Percentiles rank a stretch among this genome's conserved stretches.
Evolutionary conservation across 768 basidiomycete genomes (phyloP).

Genomic region (Punctularia strigosozonata): DNA sequence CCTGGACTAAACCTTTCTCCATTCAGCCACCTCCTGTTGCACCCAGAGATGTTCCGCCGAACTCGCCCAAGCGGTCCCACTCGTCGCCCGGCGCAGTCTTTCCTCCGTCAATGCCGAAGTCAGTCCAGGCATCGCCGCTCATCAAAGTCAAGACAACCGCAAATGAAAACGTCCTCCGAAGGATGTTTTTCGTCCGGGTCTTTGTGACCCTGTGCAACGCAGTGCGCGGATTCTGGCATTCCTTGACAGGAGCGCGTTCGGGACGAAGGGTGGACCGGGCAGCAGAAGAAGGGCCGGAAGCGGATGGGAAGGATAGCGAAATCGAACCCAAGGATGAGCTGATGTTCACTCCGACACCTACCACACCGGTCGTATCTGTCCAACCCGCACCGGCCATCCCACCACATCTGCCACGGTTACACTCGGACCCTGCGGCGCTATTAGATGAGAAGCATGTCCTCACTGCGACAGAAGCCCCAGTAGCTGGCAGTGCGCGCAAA

Average conservation of each 20-base stretch:
- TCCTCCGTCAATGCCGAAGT: slow-evolving; percentile 7
- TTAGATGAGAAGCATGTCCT: not conserved
- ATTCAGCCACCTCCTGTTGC: slow-evolving; percentile 25
- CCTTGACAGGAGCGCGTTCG: slow-evolving; percentile 17
- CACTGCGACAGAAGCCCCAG: slow-evolving; percentile 3
- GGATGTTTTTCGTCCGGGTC: slow-evolving; percentile 61
- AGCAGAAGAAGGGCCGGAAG: slow-evolving; percentile 19
- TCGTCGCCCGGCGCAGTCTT: slow-evolving; percentile 49
- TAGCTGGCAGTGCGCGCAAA: slow-evolving; percentile 30
- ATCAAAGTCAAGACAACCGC: too few species aligned
- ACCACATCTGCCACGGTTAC: slow-evolving; percentile 5
- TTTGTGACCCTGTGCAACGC: slow-evolving; percentile 61
- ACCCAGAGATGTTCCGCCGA: slow-evolving; percentile 16
- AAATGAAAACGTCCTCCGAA: too few species aligned
- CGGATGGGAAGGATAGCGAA: slow-evolving; percentile 22
- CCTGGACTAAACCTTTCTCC: slow-evolving; percentile 47
- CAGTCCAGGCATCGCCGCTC: too few species aligned
- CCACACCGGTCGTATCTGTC: not conserved
- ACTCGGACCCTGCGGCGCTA: not conserved
- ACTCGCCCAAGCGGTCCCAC: slow-evolving; percentile 46
- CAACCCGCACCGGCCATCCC: slow-evolving; percentile 17
- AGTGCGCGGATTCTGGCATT: slow-evolving; percentile 50
- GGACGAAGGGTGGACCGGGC: slow-evolving; percentile 9
- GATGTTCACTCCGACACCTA: slow-evolving; percentile 10
- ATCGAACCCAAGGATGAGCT: slow-evolving; percentile 22